Evolutionary conservation across 192 early-diverging fungal genomes (phyloP).

Genomic region (Borealophlyctis nickersoniae): DNA sequence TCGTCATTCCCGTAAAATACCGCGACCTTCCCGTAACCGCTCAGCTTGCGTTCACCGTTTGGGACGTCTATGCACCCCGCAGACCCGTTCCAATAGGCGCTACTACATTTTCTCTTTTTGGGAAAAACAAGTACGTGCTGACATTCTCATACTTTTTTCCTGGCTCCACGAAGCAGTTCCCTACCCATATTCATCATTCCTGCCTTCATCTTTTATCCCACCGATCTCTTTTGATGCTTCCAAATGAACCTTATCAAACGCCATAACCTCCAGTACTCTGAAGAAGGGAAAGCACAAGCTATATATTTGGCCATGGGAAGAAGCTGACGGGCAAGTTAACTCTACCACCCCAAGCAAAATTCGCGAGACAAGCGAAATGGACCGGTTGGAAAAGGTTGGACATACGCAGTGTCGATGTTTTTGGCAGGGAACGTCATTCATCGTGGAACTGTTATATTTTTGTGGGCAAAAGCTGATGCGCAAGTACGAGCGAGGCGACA

Average conservation of each 20-base stretch:
- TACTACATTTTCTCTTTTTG: constrained; percentile 78
- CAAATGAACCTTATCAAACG: background rate
- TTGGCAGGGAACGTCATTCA: background rate
- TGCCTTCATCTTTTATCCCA: too few relatives aligned
- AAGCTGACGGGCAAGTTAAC: constrained; percentile 59
- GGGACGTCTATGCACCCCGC: constrained; percentile 74
- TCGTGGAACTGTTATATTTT: too few relatives aligned
- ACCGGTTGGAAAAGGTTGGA: constrained; percentile 79
- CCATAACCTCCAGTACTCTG: too few relatives aligned
- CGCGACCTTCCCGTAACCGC: constrained; percentile 74
- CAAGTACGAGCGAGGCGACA: constrained; percentile 84
- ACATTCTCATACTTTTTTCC: too few relatives aligned
- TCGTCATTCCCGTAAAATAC: constrained; percentile 83
- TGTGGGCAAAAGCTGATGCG: constrained; percentile 62
- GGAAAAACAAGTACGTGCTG: constrained; percentile 62
- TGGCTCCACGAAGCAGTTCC: too few relatives aligned
- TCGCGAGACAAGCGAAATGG: constrained; percentile 64
- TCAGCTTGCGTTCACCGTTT: constrained; percentile 71
- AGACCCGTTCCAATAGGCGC: constrained; percentile 72
- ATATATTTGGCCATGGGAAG: constrained; percentile 60
- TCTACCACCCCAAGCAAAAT: constrained; percentile 58
- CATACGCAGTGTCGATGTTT: constrained; percentile 2
- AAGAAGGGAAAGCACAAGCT: constrained; percentile 81
- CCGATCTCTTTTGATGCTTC: background rate
- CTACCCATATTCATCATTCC: too few relatives aligned